Percentiles rank a stretch among this genome's conserved stretches.
Evolutionary conservation across 2,329 filamentous ascomycete species (phyloP).

Genomic region (Cercospora berteroae): DNA sequence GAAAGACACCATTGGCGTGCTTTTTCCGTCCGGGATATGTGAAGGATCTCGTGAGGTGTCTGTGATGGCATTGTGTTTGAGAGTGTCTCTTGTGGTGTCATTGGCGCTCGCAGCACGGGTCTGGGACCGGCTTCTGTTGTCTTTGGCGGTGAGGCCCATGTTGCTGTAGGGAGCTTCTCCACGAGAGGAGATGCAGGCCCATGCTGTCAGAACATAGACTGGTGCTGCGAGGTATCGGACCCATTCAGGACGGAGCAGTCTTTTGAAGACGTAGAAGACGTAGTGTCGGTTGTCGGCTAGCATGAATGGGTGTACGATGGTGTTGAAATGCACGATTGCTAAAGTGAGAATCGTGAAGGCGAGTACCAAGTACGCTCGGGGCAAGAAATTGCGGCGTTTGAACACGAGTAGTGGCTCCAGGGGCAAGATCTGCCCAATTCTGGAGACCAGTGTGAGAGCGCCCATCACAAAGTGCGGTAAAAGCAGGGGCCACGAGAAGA

Average conservation of each 20-base stretch:
- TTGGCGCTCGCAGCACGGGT: background rate
- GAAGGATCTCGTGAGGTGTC: slow-evolving; percentile 16
- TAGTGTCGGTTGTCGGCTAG: slow-evolving; percentile 96
- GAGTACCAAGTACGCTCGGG: slow-evolving; percentile 41
- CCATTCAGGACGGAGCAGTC: slow-evolving; percentile 58
- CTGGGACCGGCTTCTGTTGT: background rate
- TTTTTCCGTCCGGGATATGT: slow-evolving; percentile 29
- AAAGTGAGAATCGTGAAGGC: slow-evolving; percentile 45
- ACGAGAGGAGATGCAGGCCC: slow-evolving; percentile 61
- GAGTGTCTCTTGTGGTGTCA: slow-evolving; percentile 4
- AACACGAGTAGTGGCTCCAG: slow-evolving; percentile 39
- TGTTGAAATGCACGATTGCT: slow-evolving; percentile 71
- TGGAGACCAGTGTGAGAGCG: slow-evolving; percentile 30
- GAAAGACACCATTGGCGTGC: slow-evolving; percentile 47
- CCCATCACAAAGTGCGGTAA: slow-evolving; percentile 52
- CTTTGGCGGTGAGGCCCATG: background rate
- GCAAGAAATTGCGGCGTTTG: slow-evolving; percentile 35
- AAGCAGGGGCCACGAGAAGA: slow-evolving; percentile 83
- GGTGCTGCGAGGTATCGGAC: slow-evolving; percentile 55
- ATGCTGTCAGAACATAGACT: slow-evolving; percentile 69
- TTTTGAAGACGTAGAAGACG: slow-evolving; percentile 92
- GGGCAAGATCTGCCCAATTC: slow-evolving; percentile 26
- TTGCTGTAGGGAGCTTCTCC: slow-evolving; percentile 40
- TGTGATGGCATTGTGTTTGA: slow-evolving; percentile 5
- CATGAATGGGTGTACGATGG: slow-evolving; percentile 91